Evolutionary conservation across 306 rosid species (phyloP), one percentile per base, ranked within the genome.

Genomic region (Luffa acutangula): DNA sequence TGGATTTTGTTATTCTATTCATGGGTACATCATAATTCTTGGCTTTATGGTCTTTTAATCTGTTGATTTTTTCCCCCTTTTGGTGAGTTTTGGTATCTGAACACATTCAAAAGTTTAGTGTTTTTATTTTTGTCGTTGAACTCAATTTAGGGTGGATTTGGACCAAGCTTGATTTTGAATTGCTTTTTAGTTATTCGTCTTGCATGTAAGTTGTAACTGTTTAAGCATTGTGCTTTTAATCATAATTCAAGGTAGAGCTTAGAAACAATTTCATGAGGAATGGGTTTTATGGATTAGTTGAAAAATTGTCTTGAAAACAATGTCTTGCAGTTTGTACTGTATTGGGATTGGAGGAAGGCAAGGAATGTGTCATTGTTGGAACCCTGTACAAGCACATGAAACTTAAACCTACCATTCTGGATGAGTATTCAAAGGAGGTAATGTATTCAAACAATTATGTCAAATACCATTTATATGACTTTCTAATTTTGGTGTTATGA

Each of bases 351-450:
- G 96, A 93, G 81, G 80, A 85, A 79, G 96, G 86, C 70, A 95
- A 93, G 82, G 97, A 93, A 62, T 93, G 99, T 88, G 79, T 93
- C 60, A 60, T 95, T 63, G 94, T 93, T 51, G 99, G 97, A 76
- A 95, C 99, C 79, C 77, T 91, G 76, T 95, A 87, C 86, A 92
- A 95, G 90, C 89, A 88, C 90, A 95, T 95, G 99, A 90, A 93
- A 83, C 97, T 95, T 82, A 93, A 95, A 83, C 97, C 97, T 83
- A 87, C 87, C 45, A 78, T 95, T 80, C 93, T 95, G 59, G 97
- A 93, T 34, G 99, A 95, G 87, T 95, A 93, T 86, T 88, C 99
- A 59, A 93, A 93, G 86, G 87, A 89, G 98, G 98, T 89, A 70
- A 59, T 52, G 13, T 63, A 25, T 85, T 21, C 41, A 69, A 76